Conservation (phyloP, 2,329 filamentous ascomycete genomes). For the Huntiella omanensis region DNA sequence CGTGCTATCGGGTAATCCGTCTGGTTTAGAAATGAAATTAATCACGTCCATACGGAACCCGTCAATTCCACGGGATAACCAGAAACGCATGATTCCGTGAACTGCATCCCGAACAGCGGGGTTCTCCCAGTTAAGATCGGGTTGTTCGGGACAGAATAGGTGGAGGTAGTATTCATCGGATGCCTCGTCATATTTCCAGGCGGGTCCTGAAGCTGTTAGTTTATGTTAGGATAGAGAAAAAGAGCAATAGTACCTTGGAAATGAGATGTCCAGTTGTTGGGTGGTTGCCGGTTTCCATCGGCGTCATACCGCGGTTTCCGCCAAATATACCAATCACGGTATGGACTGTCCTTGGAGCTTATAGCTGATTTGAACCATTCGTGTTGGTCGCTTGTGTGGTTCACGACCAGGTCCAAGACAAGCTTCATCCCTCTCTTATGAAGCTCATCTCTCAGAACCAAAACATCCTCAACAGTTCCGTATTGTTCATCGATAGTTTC, state of each 20-base stretch:
- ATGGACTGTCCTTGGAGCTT: constrained; percentile 31
- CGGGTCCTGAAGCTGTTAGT: constrained; percentile 18
- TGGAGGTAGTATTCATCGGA: constrained; percentile 41
- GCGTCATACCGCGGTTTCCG: constrained; percentile 34
- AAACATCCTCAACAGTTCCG: constrained; percentile 48
- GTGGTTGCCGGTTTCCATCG: constrained; percentile 38
- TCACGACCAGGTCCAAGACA: constrained; percentile 55
- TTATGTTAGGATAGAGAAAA: neutral
- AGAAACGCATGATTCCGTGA: constrained; percentile 53
- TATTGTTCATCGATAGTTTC: constrained; percentile 45
- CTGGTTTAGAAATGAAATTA: constrained; percentile 47
- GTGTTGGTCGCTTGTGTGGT: constrained; percentile 47
- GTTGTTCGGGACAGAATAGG: constrained; percentile 51
- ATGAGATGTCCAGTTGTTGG: constrained; percentile 34
- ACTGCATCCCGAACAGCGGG: constrained; percentile 43
- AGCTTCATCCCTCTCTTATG: constrained; percentile 48
- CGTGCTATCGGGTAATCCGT: constrained; percentile 30
- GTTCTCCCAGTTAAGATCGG: constrained; percentile 65
- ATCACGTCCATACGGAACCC: constrained; percentile 51
- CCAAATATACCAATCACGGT: constrained; percentile 49
- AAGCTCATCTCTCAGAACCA: constrained; percentile 38
- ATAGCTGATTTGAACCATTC: constrained; percentile 52
- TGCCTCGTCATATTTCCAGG: constrained; percentile 30
- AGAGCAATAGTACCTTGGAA: constrained; percentile 5
- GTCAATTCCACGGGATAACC: constrained; percentile 49